Base-by-base conservation (phyloP, 768 basidiomycete genomes). In the Kockovaella imperatae region DNA sequence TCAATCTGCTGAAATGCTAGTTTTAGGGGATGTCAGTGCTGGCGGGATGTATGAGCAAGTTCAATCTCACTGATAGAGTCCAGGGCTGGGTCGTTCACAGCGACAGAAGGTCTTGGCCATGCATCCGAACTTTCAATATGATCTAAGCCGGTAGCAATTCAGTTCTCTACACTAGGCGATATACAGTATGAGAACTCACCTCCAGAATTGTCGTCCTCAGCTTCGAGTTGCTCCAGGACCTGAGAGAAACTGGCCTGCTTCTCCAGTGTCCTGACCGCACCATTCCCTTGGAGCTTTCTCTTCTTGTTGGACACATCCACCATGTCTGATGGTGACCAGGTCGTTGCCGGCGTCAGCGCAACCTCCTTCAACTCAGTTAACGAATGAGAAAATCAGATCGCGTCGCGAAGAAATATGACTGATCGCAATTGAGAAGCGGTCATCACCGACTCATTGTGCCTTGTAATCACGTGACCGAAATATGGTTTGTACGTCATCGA, bases 1-100 rank as follows among this genome's bases (percentile, higher is more conserved):
- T 97, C 95, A 50, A 93, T 91, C 71, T 97, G 95, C 69, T 99
- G 95, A 61, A 97, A 97, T 15, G 85, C 88, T 91, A 7, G 4
- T 5, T 13, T 23, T 10, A 20, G 8, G 8, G 8, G 21, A 20
- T 11, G 8, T 24, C 32, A 17, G 42, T 20, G 15, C 6, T 8
- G n/a, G 41, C 40, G 25, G 30, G 13, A 7, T 13, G 6, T 15
- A 25, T 18, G 25, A 13, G 28, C 20, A 13, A n/a, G 23, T 30
- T 32, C 15, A 31, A 8, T 60, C 82, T 49, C 31, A 87, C 89
- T 73, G 49, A 95, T 82, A 4, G 76, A 72, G 61, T 91, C 83
- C 47, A 61, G 76, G 57, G 78, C 78, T 41, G 77, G 75, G 55
- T 86, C 73, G 4, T 91, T 65, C 14, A 65, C 62, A 4, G 75